Evolutionary conservation across 306 rosid species (phyloP).

Genomic region (Mimosa bimucronata): DNA sequence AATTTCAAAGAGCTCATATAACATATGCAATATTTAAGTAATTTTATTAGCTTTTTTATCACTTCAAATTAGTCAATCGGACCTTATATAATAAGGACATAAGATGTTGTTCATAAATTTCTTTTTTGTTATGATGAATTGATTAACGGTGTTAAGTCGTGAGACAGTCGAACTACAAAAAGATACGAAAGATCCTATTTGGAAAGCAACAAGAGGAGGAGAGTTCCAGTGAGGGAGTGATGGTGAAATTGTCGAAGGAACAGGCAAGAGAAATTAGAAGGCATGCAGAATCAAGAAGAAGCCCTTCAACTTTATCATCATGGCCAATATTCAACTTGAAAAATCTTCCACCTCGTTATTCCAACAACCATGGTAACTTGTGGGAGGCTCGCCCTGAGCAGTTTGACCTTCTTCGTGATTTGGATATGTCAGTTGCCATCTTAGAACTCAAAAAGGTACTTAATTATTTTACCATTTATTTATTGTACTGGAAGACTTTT

Average conservation of each 20-base stretch:
- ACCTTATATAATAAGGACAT: no score
- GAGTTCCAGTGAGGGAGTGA: slow-evolving; percentile 19
- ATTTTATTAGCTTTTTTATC: no score
- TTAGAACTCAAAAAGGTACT: no score
- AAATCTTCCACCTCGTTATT: background rate
- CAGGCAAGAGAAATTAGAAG: slow-evolving; percentile 24
- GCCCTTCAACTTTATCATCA: background rate
- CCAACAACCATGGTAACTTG: slow-evolving; percentile 39
- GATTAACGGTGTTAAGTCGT: background rate
- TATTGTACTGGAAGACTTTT: no score
- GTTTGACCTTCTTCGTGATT: no score
- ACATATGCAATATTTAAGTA: no score
- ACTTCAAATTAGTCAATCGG: no score
- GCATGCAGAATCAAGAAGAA: slow-evolving; percentile 16
- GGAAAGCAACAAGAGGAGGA: background rate
- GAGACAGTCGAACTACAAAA: slow-evolving; percentile 21
- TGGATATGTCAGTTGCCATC: no score
- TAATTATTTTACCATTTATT: no score
- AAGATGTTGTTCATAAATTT: no score
- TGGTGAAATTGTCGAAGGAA: slow-evolving; percentile 35
- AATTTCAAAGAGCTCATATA: no score
- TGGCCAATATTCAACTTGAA: slow-evolving; percentile 38
- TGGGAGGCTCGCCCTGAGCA: slow-evolving; percentile 4
- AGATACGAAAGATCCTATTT: slow-evolving; percentile 31
- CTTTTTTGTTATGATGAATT: no score